phyloP scores from a whole-genome alignment of 495 filamentous ascomycete genomes.

The Chaetomium cochliodes region DNA sequence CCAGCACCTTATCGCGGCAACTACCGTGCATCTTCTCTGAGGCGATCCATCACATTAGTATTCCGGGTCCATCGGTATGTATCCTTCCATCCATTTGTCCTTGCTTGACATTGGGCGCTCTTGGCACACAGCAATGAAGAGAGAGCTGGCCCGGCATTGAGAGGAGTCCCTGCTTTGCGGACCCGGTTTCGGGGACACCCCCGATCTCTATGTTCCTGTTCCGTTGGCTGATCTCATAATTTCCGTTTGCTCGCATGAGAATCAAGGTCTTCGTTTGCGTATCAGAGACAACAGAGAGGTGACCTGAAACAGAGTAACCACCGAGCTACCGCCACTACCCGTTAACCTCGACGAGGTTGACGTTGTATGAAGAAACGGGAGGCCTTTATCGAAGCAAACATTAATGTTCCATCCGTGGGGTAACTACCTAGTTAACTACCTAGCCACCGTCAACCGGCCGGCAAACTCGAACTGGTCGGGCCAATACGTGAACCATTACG shows the following conservation, averaged over 20 bases:
- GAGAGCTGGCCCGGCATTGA: neutral
- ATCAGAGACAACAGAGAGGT: neutral
- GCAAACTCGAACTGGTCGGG: neutral
- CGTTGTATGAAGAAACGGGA: neutral
- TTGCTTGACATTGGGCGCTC: neutral
- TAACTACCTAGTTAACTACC: too few relatives aligned
- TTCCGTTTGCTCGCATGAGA: too few relatives aligned
- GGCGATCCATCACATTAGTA: neutral
- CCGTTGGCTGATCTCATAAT: neutral
- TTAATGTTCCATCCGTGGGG: neutral
- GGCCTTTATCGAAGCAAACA: neutral
- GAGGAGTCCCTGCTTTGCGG: neutral
- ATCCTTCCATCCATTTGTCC: neutral
- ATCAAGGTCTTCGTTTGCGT: neutral
- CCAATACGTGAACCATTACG: neutral
- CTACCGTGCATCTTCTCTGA: conserved; percentile 4
- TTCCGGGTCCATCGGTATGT: neutral
- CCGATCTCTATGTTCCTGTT: neutral
- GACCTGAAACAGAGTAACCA: neutral
- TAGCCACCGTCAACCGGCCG: neutral
- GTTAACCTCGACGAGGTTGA: neutral
- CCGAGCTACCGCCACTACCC: neutral
- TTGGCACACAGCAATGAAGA: neutral
- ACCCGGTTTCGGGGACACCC: neutral
- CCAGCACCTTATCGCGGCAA: conserved; percentile 15